These are phyloP conservation scores for Withania somnifera DNA, from an alignment of 305 asterid species.

Conservation along the genomic window DNA sequence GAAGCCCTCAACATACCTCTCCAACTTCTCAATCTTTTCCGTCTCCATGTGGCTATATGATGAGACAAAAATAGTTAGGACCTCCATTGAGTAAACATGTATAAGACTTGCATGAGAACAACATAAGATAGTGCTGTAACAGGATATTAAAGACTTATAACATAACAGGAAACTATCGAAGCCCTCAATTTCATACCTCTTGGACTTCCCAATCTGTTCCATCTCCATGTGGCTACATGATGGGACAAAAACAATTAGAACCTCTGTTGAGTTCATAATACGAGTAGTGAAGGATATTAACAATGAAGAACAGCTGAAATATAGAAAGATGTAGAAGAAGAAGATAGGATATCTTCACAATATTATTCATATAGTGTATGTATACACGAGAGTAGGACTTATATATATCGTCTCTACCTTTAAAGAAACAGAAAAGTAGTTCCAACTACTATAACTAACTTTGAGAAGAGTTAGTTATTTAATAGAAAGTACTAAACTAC, in stretches of 20 bases:
- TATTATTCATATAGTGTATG: too few relatives aligned
- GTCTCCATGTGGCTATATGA: slow-evolving; percentile 32
- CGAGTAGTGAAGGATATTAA: too few relatives aligned
- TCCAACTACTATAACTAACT: too few relatives aligned
- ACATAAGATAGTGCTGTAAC: neutral
- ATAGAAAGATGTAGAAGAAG: too few relatives aligned
- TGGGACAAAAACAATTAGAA: neutral
- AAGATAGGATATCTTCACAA: too few relatives aligned
- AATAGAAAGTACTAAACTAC: too few relatives aligned
- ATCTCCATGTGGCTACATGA: slow-evolving; percentile 35
- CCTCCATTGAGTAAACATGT: neutral
- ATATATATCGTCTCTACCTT: too few relatives aligned
- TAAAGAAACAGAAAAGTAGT: too few relatives aligned
- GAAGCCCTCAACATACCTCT: neutral
- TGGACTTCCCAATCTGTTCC: slow-evolving; percentile 33
- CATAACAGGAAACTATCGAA: neutral
- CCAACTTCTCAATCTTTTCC: slow-evolving; percentile 36
- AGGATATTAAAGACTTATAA: neutral
- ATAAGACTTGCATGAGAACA: neutral
- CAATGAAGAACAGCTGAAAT: too few relatives aligned
- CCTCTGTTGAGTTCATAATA: neutral
- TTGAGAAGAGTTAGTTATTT: too few relatives aligned
- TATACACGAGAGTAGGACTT: too few relatives aligned
- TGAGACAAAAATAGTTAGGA: neutral
- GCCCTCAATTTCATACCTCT: neutral